These are phyloP conservation scores for Termitomyces titanicus DNA, from an alignment of 768 basidiomycete genomes.

Conservation along the genomic window DNA sequence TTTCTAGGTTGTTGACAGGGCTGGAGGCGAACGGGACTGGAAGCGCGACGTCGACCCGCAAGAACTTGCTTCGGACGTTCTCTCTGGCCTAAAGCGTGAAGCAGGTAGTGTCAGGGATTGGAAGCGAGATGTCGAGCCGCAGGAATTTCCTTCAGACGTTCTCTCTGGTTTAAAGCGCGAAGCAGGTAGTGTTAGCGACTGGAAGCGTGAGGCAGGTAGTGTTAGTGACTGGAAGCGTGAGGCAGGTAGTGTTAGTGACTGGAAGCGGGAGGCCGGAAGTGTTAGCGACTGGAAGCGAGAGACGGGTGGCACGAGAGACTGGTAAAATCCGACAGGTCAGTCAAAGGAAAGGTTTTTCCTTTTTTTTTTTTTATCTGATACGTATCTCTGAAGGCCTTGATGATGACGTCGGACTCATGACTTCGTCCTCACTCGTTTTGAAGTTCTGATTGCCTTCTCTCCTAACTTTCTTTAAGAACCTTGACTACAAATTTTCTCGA, in stretches of 20 bases:
- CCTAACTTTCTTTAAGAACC: neutral
- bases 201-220: constrained; percentile 9
- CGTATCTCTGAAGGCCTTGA: neutral
- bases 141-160: neutral
- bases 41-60: constrained; percentile 1
- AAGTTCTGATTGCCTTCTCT: no score
- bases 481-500: neutral
- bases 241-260: constrained; percentile 1
- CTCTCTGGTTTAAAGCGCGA: constrained; percentile 14
- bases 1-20: neutral
- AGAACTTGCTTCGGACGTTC: neutral
- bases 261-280: constrained; percentile 5
- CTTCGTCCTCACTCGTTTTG: neutral
- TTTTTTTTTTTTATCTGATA: neutral
- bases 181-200: constrained; percentile 11
- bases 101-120: constrained; percentile 9
- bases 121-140: neutral
- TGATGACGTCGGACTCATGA: neutral
- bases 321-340: constrained; percentile 2
- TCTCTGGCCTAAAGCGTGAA: constrained; percentile 10
- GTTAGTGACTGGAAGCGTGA: constrained; percentile 13
- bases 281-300: constrained; percentile 13
- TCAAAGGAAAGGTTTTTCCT: neutral
- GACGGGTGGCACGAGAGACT: constrained; percentile 7
- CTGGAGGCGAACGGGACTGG: constrained; percentile 14